These are phyloP conservation scores for Akanthomyces uredinophilus DNA, from an alignment of 2,329 filamentous ascomycete genomes.

Conservation along the genomic window DNA sequence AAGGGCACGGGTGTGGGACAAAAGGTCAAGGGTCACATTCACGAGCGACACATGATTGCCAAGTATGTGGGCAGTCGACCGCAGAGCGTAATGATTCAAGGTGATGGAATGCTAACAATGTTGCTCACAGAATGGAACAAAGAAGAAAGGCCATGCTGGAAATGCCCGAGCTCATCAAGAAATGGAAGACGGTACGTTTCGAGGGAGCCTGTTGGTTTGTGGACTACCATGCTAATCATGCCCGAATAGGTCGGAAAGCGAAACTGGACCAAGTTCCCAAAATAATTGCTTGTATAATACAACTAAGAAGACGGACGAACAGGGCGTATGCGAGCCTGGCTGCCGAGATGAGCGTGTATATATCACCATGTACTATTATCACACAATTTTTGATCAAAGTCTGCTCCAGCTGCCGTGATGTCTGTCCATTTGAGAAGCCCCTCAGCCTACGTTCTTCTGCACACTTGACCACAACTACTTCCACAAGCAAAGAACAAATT, in stretches of 20 bases:
- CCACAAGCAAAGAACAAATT: not conserved
- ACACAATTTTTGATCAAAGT: conserved; percentile 23
- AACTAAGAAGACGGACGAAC: not conserved
- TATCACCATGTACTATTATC: conserved; percentile 26
- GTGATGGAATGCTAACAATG: conserved; percentile 26
- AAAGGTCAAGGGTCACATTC: conserved; percentile 89
- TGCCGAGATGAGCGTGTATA: conserved; percentile 13
- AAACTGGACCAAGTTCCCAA: conserved; percentile 55
- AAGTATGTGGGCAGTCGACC: conserved; percentile 45
- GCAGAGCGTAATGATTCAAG: not conserved
- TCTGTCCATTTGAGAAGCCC: not conserved
- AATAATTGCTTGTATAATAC: conserved; percentile 33
- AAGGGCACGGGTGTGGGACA: conserved; percentile 92
- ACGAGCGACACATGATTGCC: conserved; percentile 80
- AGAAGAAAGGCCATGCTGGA: conserved; percentile 87
- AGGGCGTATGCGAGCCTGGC: not conserved
- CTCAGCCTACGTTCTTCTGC: not conserved
- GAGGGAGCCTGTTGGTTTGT: not conserved
- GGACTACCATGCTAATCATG: conserved; percentile 28
- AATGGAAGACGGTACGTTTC: conserved; percentile 80
- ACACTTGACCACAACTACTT: not conserved
- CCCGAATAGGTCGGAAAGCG: conserved; percentile 45
- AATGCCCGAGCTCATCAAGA: conserved; percentile 86
- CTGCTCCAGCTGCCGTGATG: not conserved
- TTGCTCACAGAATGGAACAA: conserved; percentile 64